Evolutionary conservation across 2,329 filamentous ascomycete genomes (phyloP).

Genomic region (Aspergillus caelatus): DNA sequence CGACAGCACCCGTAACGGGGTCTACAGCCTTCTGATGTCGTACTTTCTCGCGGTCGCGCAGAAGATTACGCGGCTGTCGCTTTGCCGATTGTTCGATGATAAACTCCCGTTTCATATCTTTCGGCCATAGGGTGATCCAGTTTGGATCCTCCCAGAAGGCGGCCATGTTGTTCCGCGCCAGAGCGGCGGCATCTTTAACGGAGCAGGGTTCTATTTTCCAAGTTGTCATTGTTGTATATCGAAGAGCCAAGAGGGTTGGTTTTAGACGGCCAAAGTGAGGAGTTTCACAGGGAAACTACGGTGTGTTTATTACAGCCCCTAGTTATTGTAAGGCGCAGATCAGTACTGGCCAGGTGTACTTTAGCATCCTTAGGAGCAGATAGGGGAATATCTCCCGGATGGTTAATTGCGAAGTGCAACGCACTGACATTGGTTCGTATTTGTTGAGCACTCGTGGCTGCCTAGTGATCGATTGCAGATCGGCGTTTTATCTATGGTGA

Average conservation of each 20-base stretch:
- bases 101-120: neutral
- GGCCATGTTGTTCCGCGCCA: neutral
- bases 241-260: fast-evolving
- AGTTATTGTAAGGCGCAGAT: too few relatives aligned
- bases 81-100: neutral
- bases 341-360: neutral
- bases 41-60: neutral
- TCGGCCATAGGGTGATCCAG: neutral
- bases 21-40: neutral
- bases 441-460: neutral
- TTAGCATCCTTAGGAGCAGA: neutral
- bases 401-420: neutral
- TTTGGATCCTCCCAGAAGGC: constrained; percentile 1
- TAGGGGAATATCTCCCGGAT: neutral
- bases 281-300: neutral
- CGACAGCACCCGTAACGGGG: neutral
- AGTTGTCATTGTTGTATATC: neutral
- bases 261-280: neutral
- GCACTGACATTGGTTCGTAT: neutral
- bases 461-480: too few relatives aligned
- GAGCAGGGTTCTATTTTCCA: neutral
- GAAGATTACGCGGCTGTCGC: constrained; percentile 1
- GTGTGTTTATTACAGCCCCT: neutral
- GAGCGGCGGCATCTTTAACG: neutral
- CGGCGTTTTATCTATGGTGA: too few relatives aligned